phyloP scores from a whole-genome alignment of 2,329 filamentous ascomycete genomes.

The Monilinia fructicola region DNA sequence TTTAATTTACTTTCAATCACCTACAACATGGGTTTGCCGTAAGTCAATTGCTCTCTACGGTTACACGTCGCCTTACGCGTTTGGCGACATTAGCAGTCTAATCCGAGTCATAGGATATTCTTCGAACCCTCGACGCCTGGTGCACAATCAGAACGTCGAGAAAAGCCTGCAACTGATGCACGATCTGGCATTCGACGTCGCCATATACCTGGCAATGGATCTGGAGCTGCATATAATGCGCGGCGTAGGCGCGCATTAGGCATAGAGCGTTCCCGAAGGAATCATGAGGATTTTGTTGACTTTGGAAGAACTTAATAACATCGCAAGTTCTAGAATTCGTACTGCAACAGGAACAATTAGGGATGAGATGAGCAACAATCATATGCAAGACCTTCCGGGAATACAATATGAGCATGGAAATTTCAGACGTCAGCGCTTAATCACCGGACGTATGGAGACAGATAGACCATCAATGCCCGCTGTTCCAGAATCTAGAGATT shows the following conservation, averaged over 20 bases:
- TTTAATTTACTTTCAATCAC: constrained; percentile 17
- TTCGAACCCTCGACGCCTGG: constrained; percentile 38
- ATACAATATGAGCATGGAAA: neutral
- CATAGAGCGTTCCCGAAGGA: neutral
- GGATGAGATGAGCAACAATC: neutral
- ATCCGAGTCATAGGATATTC: constrained; percentile 37
- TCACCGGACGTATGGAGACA: constrained; percentile 19
- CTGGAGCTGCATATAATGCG: no score
- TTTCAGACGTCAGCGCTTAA: constrained; percentile 21
- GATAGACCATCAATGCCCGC: constrained; percentile 37
- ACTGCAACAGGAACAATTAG: neutral
- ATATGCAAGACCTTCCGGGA: no score
- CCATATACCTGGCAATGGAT: neutral
- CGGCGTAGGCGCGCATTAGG: neutral
- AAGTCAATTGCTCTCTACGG: constrained; percentile 31
- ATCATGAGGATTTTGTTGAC: no score
- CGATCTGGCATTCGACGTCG: constrained; percentile 40
- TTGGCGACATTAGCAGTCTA: constrained; percentile 25
- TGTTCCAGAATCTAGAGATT: constrained; percentile 35
- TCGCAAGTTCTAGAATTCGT: neutral
- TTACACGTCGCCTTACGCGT: constrained; percentile 16
- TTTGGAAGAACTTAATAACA: neutral
- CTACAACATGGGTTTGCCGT: constrained; percentile 41
- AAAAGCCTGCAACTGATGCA: constrained; percentile 35
- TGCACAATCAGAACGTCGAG: constrained; percentile 33